These are phyloP conservation scores for Ensete glaucum DNA, from an alignment of 176 grass and related monocot genomes.

Conservation along the genomic window DNA sequence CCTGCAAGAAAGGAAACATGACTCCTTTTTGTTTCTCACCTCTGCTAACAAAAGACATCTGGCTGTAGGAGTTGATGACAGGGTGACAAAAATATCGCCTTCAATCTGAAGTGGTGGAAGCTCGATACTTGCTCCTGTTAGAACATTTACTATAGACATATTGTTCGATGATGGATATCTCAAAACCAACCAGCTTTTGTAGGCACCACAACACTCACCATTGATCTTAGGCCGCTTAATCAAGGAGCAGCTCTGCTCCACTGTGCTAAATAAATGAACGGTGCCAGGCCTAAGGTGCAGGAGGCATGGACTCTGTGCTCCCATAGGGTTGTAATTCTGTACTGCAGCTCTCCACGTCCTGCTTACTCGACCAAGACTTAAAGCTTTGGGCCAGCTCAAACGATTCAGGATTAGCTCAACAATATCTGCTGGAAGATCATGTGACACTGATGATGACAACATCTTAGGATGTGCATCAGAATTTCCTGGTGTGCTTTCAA, in stretches of 20 bases:
- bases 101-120: conserved; percentile 5
- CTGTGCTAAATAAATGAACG: conserved; percentile 2
- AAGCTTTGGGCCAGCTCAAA: conserved; percentile 2
- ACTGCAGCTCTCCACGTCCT: conserved; percentile 5
- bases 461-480: not conserved
- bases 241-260: not conserved
- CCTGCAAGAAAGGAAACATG: not conserved
- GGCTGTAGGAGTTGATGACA: not conserved
- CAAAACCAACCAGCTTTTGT: conserved; percentile 7
- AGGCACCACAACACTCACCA: conserved; percentile 9
- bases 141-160: conserved; percentile 7
- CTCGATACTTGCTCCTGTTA: conserved; percentile 3
- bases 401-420: conserved; percentile 11
- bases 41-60: conserved; percentile 9
- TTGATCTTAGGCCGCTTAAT: not conserved
- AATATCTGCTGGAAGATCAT: not conserved
- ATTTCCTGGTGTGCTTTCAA: not conserved
- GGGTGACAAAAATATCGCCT: conserved; percentile 6
- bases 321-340: not conserved
- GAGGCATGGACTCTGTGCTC: conserved; percentile 9
- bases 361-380: conserved; percentile 2
- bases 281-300: not conserved
- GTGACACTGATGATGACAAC: not conserved
- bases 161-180: not conserved
- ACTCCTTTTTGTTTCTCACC: conserved; percentile 9